Conservation (phyloP, 2,329 filamentous ascomycete species). For the Capronia coronata region DNA sequence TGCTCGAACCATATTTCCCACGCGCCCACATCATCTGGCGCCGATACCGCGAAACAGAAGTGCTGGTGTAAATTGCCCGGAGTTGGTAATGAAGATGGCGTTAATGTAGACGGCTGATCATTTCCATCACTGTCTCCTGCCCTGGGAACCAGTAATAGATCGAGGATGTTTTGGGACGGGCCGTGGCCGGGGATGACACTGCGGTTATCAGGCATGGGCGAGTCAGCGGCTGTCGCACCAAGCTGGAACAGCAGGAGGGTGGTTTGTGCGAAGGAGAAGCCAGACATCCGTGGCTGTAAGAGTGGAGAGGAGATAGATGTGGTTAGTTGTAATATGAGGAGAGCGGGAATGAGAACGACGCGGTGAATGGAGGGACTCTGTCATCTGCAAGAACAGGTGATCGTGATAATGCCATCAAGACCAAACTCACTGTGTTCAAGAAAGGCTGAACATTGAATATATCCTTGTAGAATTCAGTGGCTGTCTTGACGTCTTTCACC, state of each 20-base stretch:
- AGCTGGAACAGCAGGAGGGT: constrained; percentile 30
- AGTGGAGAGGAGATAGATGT: too few relatives aligned
- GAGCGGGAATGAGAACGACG: too few relatives aligned
- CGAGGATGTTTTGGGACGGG: constrained; percentile 15
- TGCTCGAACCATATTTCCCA: constrained; percentile 30
- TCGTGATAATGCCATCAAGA: neutral
- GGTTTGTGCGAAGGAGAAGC: constrained; percentile 32
- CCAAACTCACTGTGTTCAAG: constrained; percentile 17
- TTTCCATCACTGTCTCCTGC: neutral
- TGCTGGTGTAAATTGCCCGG: constrained; percentile 27
- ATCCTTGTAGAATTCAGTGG: constrained; percentile 30
- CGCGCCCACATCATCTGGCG: constrained; percentile 26
- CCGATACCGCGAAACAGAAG: constrained; percentile 30
- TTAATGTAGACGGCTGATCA: neutral
- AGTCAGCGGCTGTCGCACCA: constrained; percentile 14
- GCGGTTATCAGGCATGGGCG: constrained; percentile 13
- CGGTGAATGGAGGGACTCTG: too few relatives aligned
- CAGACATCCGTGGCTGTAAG: constrained; percentile 22
- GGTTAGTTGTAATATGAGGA: too few relatives aligned
- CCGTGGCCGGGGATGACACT: constrained; percentile 22
- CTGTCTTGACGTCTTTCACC: constrained; percentile 27
- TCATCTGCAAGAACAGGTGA: too few relatives aligned
- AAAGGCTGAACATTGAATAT: constrained; percentile 27
- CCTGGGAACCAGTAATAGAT: constrained; percentile 1
- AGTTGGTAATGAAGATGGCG: neutral